phyloP scores from a whole-genome alignment of 305 asterid genomes.

The Stenogyne calaminthoides region DNA sequence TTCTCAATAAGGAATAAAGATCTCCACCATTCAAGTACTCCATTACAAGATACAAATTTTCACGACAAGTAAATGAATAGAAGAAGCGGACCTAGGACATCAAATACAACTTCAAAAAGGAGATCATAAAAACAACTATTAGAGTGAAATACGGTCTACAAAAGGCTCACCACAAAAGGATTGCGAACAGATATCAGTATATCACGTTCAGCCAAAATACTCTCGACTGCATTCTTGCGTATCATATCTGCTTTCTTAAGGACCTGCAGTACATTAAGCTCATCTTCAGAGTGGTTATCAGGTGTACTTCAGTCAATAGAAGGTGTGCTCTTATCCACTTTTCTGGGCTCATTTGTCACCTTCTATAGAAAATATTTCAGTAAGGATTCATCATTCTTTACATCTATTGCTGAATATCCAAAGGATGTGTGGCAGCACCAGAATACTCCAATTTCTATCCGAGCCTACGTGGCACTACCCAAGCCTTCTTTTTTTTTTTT shows the following conservation, averaged over 20 bases:
- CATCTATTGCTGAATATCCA: too few species aligned
- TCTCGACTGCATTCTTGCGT: conserved; percentile 99
- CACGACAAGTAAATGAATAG: conserved; percentile 99
- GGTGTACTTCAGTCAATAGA: conserved; percentile 1
- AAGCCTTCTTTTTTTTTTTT: too few species aligned
- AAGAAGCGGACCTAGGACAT: conserved; percentile 86
- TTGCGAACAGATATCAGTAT: conserved; percentile 97
- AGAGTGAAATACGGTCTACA: conserved; percentile 31
- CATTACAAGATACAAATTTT: conserved; percentile 98
- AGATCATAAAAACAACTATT: conserved; percentile 24
- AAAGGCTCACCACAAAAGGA: conserved; percentile 96
- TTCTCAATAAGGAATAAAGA: conserved; percentile 93
- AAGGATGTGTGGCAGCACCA: too few species aligned
- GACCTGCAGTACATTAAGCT: conserved; percentile 57
- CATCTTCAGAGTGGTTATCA: not conserved
- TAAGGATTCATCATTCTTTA: conserved; percentile 6
- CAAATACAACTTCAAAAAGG: conserved; percentile 32
- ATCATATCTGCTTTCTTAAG: conserved; percentile 99
- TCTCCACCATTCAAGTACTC: conserved; percentile 99
- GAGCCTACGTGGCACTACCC: too few species aligned
- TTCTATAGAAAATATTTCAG: not conserved
- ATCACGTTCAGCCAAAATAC: conserved; percentile 98
- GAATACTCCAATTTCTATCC: too few species aligned
- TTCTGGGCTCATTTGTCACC: conserved; percentile 3
- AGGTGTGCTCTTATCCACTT: conserved; percentile 3